These are phyloP conservation scores for Parietichytrium sp. DNA, from an alignment of 108 stramenopile species.

Conservation along the genomic window DNA sequence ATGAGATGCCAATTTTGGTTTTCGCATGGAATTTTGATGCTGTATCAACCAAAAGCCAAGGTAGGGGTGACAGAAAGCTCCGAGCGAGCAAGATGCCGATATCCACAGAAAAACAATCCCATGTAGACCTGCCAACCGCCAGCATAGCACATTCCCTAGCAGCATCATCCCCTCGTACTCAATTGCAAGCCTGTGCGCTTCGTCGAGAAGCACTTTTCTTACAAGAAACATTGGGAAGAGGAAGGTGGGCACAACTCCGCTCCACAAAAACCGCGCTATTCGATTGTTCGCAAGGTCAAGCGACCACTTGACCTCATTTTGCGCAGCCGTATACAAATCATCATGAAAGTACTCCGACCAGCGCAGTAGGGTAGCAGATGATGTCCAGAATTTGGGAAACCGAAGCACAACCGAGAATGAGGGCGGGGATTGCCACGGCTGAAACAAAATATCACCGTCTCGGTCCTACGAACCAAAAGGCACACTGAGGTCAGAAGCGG, in stretches of 20 bases:
- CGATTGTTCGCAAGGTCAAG: neutral
- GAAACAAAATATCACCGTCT: constrained; percentile 19
- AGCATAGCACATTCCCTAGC: neutral
- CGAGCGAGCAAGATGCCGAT: neutral
- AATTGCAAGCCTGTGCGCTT: neutral
- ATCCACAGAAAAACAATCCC: neutral
- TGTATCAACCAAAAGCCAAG: constrained; percentile 32
- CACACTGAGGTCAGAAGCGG: too few species aligned
- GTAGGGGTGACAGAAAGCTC: constrained; percentile 23
- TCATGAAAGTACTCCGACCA: constrained; percentile 36
- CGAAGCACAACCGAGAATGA: neutral
- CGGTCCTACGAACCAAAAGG: too few species aligned
- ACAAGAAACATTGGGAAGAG: constrained; percentile 24
- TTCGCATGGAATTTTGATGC: constrained; percentile 5
- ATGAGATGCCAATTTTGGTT: neutral
- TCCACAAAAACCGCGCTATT: neutral
- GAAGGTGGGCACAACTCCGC: neutral
- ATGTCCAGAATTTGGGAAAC: neutral
- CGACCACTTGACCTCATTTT: neutral
- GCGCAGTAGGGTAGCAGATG: neutral
- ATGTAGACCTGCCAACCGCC: constrained; percentile 5
- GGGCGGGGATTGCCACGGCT: constrained; percentile 32
- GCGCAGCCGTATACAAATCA: neutral
- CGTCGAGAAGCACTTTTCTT: neutral
- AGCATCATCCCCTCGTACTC: constrained; percentile 29